These are phyloP conservation scores for Alternaria gansuensis DNA, from an alignment of 2,329 filamentous ascomycete species.

Conservation along the genomic window DNA sequence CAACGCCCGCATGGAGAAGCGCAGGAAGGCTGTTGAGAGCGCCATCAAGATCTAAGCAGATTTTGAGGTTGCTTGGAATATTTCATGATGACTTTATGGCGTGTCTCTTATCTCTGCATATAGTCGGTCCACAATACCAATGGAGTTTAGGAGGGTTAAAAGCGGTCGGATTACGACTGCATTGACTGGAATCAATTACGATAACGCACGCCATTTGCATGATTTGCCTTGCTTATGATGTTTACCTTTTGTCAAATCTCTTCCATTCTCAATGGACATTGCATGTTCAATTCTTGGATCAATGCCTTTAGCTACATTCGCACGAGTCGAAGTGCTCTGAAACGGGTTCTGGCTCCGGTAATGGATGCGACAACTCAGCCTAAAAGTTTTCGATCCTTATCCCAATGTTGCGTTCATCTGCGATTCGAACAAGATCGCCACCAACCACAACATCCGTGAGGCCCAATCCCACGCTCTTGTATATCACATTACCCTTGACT, in stretches of 20 bases:
- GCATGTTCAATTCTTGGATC: background rate
- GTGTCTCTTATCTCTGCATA: conserved; percentile 54
- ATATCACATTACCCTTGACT: conserved; percentile 70
- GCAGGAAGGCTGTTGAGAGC: conserved; percentile 89
- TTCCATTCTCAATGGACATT: background rate
- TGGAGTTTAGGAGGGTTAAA: conserved; percentile 54
- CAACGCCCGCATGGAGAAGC: conserved; percentile 78
- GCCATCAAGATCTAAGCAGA: conserved; percentile 94
- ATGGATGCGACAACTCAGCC: conserved; percentile 10
- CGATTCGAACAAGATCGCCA: conserved; percentile 65
- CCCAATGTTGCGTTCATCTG: conserved; percentile 65
- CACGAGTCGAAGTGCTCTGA: conserved; percentile 11
- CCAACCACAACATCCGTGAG: conserved; percentile 74
- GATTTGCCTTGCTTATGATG: conserved; percentile 32
- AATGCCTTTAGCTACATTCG: conserved; percentile 13
- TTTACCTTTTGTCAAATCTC: background rate
- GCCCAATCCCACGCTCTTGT: conserved; percentile 73
- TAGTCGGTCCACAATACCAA: conserved; percentile 52
- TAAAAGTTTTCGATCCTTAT: conserved; percentile 61
- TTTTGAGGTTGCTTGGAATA: conserved; percentile 36
- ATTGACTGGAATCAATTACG: conserved; percentile 50
- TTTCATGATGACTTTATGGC: conserved; percentile 48
- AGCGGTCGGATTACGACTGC: conserved; percentile 44
- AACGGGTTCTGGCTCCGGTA: background rate
- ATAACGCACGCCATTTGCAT: conserved; percentile 46